Conservation (phyloP, 1,139 yeast genomes). For the Taiozyma sp. region DNA sequence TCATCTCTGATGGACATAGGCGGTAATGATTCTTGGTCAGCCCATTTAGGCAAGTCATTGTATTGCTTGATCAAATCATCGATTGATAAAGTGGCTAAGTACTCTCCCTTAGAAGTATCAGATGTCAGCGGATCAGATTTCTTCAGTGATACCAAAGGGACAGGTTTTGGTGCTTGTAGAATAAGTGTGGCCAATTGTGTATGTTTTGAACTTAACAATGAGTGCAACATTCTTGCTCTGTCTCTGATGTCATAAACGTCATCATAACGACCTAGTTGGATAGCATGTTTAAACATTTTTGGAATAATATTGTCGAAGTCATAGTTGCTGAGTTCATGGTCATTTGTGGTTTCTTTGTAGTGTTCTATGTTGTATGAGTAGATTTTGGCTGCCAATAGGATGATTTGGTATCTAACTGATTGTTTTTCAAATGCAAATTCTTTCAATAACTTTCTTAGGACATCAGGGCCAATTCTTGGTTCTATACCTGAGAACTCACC, state of each 20-base stretch:
- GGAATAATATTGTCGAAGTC: conserved; percentile 36
- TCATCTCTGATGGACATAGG: conserved; percentile 16
- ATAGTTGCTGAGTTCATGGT: conserved; percentile 26
- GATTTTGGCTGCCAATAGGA: conserved; percentile 71
- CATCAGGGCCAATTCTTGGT: conserved; percentile 69
- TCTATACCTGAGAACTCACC: conserved; percentile 64
- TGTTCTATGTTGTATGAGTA: conserved; percentile 47
- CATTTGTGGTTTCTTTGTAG: conserved; percentile 25
- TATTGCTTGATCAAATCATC: conserved; percentile 29
- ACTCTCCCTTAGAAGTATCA: conserved; percentile 29
- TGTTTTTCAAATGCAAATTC: conserved; percentile 50
- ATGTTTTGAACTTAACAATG: conserved; percentile 36
- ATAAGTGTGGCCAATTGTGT: conserved; percentile 65
- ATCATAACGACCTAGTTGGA: conserved; percentile 72
- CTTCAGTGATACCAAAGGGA: conserved; percentile 33
- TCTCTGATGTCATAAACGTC: conserved; percentile 76
- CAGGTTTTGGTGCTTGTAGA: conserved; percentile 78
- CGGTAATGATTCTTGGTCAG: conserved; percentile 8
- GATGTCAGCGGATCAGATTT: conserved; percentile 32
- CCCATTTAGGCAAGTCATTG: conserved; percentile 19
- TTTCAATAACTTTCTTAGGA: conserved; percentile 54
- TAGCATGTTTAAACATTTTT: conserved; percentile 54
- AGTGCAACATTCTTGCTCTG: conserved; percentile 67
- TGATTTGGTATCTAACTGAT: conserved; percentile 61
- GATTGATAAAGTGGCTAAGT: conserved; percentile 33